A percentile compares a stretch with the other conserved stretches of the same genome.
These are phyloP conservation scores for Yarrowia sp. DNA, from an alignment of 805 yeast species.

Conservation along the genomic window DNA sequence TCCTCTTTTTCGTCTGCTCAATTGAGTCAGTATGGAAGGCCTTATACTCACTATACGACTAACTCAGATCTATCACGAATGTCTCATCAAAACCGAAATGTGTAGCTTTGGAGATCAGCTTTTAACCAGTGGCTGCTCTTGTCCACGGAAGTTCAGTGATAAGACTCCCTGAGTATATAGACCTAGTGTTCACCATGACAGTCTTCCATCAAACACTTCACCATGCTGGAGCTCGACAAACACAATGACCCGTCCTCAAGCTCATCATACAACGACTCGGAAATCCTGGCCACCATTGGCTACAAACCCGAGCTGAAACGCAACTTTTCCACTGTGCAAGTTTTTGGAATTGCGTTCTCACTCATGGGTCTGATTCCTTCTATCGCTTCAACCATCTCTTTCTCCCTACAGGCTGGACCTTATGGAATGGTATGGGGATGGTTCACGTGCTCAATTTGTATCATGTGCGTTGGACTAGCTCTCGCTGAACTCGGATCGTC, in stretches of 20 bases:
- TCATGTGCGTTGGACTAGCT: not conserved
- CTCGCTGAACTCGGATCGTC: not conserved
- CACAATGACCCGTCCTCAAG: not conserved
- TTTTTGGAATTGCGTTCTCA: not conserved
- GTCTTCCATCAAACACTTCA: not conserved
- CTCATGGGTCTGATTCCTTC: constrained; percentile 1
- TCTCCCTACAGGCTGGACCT: not conserved
- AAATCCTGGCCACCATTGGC: not conserved
- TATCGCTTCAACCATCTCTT: not conserved
- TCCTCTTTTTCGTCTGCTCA: no score
- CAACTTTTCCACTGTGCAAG: not conserved
- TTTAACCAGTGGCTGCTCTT: not conserved
- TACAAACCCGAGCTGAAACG: not conserved
- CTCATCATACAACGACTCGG: not conserved
- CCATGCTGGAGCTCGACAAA: not conserved
- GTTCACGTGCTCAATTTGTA: not conserved
- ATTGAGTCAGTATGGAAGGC: no score
- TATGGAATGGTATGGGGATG: not conserved
- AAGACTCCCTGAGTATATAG: no score
- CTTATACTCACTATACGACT: no score
- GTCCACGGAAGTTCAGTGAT: not conserved
- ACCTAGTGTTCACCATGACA: not conserved
- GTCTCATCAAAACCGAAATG: not conserved
- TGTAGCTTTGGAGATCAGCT: not conserved
- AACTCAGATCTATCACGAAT: not conserved